Evolutionary conservation across 768 basidiomycete species (phyloP), one percentile per base, ranked within the genome.

Genomic region (Tulasnella sp.): DNA sequence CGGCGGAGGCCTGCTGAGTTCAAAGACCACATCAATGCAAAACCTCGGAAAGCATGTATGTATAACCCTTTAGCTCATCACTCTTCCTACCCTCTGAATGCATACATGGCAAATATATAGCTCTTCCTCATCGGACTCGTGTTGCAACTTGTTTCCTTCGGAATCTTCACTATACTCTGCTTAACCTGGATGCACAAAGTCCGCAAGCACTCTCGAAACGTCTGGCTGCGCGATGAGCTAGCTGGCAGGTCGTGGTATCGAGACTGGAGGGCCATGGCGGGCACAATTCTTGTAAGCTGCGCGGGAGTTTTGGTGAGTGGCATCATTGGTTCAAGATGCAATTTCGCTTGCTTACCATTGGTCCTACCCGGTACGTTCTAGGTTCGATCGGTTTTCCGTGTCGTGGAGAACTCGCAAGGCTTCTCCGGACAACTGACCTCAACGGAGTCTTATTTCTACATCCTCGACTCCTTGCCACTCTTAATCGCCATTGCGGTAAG

Each of bases 381-480:
- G 61, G 75, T 85, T 63, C 85, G 86, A 56, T 86, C 82, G 41
- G 68, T 75, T 1, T 88, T 81, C 72, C 77, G 79, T 61, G 65
- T 72, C 15, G 72, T 76, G 17, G 85, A 88, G 64, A 74, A 81
- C 29, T 77, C 80, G 3, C 72, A 85, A 68, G 86, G 86, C n/a
- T 85, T 73, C 68, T 61, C 68, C 21, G 83, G 83, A 2, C 71
- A 73, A 34, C 74, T 87, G 19, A 75, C 79, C 5, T 80, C 75
- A 1, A 77, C 76, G 3, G 84, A 87, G 68, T 69, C 67, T 3
- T 80, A 76, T 64, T 86, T 88, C 68, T 88, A 86, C 67, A 78
- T 71, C 1, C 73, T 87, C 42, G 82, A 89, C 67, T 78, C 83
- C 0, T 73, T 86, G 3, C 85, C 85, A 5, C 73, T 86, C 7